Evolutionary conservation across 148 eudicot species (phyloP), one percentile per base, ranked within the genome.

Genomic region (Linanthus parryae): DNA sequence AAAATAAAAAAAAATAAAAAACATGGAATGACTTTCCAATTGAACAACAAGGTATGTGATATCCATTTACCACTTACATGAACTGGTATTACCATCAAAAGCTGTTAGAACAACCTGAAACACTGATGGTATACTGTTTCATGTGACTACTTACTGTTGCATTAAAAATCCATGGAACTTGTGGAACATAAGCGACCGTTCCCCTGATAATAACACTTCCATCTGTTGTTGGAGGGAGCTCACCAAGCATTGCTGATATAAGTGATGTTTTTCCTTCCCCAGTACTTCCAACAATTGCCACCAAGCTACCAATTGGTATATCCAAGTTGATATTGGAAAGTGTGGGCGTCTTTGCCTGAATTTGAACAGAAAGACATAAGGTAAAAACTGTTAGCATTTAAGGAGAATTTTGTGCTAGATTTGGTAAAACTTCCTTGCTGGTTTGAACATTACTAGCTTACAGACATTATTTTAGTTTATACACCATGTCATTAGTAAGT

Each of bases 231-330:
- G 89, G 56, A 54, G 97, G 94, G 55, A 84, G 74, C 69, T 88
- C 97, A 57, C 94, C 94, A 37, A 88, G 97, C 97, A 88, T 88
- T 68, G 94, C 94, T 39, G 97, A 84, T 46, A 88, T 63, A 44
- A 88, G 73, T 36, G 96, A 88, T 55, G 96, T 88, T 61, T 88
- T 88, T 48, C 96, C 96, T 71, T 88, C 97, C 54, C 97, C 97
- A 41, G 97, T 88, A 61, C 89, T 67, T 13, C 97, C 97, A 44
- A 88, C 94, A 47, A 88, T 40, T 29, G 97, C 97, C 14, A 88
- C 90, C 66, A 88, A 70, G 62, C 94, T 88, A 48, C 97, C 97
- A 23, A 56, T 61, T 38, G 87, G 76, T 65, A 88, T 58, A 64
- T 84, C 89, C 68, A 88, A 74, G 54, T 84, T 84, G 44, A 84